phyloP scores from a whole-genome alignment of 208 protist genomes.

The Angomonas deanei region DNA sequence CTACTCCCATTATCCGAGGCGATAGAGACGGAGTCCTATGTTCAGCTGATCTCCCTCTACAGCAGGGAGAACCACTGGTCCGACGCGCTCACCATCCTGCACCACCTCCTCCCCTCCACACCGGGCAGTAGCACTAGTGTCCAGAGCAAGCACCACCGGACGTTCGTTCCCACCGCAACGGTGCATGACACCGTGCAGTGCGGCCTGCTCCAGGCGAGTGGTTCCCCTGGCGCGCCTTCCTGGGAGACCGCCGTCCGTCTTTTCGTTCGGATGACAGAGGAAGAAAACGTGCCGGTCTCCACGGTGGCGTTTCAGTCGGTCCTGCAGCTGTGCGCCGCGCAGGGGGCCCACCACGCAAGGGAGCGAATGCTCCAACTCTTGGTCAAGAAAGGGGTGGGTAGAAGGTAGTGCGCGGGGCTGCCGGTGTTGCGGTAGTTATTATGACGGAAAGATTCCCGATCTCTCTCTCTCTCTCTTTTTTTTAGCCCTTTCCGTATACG shows the following conservation, averaged over 20 bases:
- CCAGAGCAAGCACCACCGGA: slow-evolving; percentile 16
- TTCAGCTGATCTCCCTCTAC: slow-evolving; percentile 43
- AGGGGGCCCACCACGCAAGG: slow-evolving; percentile 42
- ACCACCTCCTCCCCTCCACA: not conserved
- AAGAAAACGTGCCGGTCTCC: slow-evolving; percentile 47
- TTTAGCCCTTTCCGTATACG: not conserved
- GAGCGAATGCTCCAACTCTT: slow-evolving; percentile 55
- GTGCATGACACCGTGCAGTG: slow-evolving; percentile 82
- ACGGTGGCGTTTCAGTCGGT: slow-evolving; percentile 69
- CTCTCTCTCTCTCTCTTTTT: not conserved
- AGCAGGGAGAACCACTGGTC: slow-evolving; percentile 50
- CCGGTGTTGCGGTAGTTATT: not conserved
- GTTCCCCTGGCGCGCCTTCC: too few relatives aligned
- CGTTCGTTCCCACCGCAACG: slow-evolving; percentile 62
- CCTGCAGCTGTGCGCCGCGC: slow-evolving; percentile 59
- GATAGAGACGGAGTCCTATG: slow-evolving; percentile 6
- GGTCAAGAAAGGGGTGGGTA: slow-evolving; percentile 22
- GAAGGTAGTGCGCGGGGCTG: not conserved
- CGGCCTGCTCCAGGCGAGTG: slow-evolving; percentile 57
- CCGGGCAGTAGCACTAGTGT: slow-evolving; percentile 17
- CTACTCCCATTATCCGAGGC: not conserved
- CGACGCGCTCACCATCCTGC: slow-evolving; percentile 37
- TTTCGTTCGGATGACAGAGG: slow-evolving; percentile 50
- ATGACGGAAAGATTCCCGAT: not conserved
- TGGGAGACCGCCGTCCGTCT: slow-evolving; percentile 60